Evolutionary conservation across 345 rosid genomes (phyloP).

Genomic region (Melastoma malabathricum): DNA sequence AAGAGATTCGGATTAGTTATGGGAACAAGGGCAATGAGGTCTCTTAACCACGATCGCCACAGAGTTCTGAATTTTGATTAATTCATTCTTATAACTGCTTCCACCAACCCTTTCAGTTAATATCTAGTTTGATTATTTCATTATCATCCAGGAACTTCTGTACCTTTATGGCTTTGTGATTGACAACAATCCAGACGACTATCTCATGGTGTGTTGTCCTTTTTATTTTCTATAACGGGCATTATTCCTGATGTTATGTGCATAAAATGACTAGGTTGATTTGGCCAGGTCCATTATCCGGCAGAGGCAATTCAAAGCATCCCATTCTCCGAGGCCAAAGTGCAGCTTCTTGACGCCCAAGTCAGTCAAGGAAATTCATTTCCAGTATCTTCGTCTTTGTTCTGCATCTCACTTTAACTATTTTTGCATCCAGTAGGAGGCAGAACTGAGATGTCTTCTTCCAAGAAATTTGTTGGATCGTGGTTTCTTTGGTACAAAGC

Average conservation of each 20-base stretch:
- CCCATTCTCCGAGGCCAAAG: constrained; percentile 61
- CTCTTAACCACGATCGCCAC: not conserved
- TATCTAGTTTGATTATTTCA: not conserved
- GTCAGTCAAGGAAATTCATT: constrained; percentile 18
- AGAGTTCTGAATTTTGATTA: too few species aligned
- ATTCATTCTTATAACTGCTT: too few species aligned
- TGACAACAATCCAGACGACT: constrained; percentile 77
- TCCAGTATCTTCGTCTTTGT: too few species aligned
- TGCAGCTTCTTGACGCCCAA: constrained; percentile 81
- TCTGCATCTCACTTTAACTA: too few species aligned
- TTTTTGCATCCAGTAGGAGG: constrained; percentile 34
- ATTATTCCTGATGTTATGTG: not conserved
- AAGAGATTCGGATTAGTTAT: constrained; percentile 78
- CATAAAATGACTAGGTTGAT: not conserved
- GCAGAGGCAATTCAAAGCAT: constrained; percentile 53
- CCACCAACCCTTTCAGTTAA: too few species aligned
- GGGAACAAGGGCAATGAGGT: constrained; percentile 98
- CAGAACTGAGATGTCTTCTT: constrained; percentile 70
- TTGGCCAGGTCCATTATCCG: constrained; percentile 77
- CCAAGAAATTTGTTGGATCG: constrained; percentile 47
- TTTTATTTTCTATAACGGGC: not conserved
- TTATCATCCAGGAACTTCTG: constrained; percentile 55
- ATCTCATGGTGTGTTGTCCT: constrained; percentile 54
- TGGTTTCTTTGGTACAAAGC: constrained; percentile 43
- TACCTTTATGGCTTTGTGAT: constrained; percentile 91